Evolutionary conservation across 352 stramenopile species (phyloP).

Genomic region (Lagenidium sp.): DNA sequence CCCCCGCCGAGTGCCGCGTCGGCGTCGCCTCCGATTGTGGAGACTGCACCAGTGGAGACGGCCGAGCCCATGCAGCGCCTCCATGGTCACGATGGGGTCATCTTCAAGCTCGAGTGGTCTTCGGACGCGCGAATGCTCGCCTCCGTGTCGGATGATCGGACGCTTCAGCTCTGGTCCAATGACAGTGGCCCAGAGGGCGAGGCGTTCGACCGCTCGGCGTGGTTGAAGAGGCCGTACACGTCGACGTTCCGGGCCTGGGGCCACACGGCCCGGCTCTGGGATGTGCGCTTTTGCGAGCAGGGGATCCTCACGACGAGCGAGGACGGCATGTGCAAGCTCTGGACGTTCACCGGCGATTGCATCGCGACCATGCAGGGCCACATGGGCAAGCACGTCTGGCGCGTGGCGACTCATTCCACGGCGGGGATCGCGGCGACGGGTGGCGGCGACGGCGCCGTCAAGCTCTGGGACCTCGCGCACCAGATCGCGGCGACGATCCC

Average conservation of each 20-base stretch:
- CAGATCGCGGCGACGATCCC: constrained; percentile 39
- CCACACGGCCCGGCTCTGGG: constrained; percentile 78
- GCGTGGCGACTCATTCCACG: constrained; percentile 48
- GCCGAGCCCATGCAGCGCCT: constrained; percentile 41
- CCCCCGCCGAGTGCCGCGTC: too few species aligned
- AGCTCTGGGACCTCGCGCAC: constrained; percentile 62
- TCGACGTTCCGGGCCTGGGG: constrained; percentile 71
- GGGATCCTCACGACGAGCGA: constrained; percentile 62
- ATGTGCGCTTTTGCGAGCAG: constrained; percentile 56
- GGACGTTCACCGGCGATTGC: constrained; percentile 47
- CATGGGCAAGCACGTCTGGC: constrained; percentile 70
- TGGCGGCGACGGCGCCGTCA: constrained; percentile 67
- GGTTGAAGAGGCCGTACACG: constrained; percentile 21
- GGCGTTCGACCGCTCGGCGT: not conserved
- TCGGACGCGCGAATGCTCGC: constrained; percentile 46
- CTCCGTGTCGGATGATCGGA: constrained; percentile 84
- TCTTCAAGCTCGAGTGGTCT: constrained; percentile 82
- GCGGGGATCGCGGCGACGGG: constrained; percentile 44
- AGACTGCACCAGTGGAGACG: too few species aligned
- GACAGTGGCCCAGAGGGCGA: constrained; percentile 1
- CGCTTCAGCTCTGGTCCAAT: constrained; percentile 75
- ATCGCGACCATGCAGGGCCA: constrained; percentile 70
- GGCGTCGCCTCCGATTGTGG: too few species aligned
- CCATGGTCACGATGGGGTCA: constrained; percentile 73
- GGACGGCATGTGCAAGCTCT: constrained; percentile 71